Conservation (phyloP, 2,329 filamentous ascomycete genomes). For the Tolypocladium pustulatum region DNA sequence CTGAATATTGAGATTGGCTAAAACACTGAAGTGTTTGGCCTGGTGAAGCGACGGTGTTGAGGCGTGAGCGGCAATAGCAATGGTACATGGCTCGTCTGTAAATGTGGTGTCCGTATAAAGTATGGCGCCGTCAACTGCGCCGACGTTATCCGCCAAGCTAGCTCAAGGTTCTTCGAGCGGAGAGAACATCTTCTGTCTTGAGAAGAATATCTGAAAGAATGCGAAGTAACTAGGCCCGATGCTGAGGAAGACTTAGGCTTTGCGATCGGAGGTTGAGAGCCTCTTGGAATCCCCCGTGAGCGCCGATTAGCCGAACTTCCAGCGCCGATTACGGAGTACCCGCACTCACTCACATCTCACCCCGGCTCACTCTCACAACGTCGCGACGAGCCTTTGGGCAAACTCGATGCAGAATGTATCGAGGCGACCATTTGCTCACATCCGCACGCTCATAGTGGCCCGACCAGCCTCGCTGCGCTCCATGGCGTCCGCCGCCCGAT, state of each 20-base stretch:
- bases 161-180: not conserved
- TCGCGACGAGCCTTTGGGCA: not conserved
- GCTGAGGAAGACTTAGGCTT: not conserved
- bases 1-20: conserved; percentile 13
- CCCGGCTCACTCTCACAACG: not conserved
- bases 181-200: not conserved
- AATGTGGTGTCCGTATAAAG: not conserved
- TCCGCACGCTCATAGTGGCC: conserved; percentile 9
- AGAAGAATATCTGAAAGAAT: not conserved
- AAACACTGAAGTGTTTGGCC: not conserved
- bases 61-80: not conserved
- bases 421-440: conserved; percentile 13
- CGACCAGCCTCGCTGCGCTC: conserved; percentile 8
- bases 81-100: too few relatives aligned
- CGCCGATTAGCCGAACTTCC: not conserved
- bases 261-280: not conserved
- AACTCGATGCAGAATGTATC: conserved; percentile 22
- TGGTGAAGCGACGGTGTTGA: not conserved
- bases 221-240: too few relatives aligned
- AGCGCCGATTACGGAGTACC: not conserved
- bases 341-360: not conserved
- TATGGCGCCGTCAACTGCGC: not conserved
- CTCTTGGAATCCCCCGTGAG: not conserved
- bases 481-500: conserved; percentile 18
- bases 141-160: not conserved